Percentiles rank a stretch among this genome's conserved stretches.
Evolutionary conservation across 1,139 yeast species (phyloP).

Genomic region (Taphrina pruni): DNA sequence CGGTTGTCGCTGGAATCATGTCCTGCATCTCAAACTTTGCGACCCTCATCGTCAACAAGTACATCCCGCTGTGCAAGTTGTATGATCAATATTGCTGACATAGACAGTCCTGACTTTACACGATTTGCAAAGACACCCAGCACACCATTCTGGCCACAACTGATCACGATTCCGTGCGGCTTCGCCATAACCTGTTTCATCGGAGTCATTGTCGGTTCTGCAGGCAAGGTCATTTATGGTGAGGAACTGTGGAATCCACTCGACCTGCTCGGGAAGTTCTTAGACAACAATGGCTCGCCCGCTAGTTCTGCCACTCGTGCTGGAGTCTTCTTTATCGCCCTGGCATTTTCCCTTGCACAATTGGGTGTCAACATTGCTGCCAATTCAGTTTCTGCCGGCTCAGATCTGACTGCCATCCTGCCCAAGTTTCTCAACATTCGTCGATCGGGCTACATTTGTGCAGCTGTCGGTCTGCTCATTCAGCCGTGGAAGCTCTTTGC

Average conservation of each 20-base stretch:
- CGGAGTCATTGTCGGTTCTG: slow-evolving; percentile 52
- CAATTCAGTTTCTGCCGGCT: slow-evolving; percentile 86
- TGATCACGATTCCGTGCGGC: slow-evolving; percentile 51
- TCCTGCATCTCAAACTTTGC: slow-evolving; percentile 54
- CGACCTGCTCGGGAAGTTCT: slow-evolving; percentile 51
- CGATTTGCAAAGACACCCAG: slow-evolving; percentile 51
- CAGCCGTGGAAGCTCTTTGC: slow-evolving; percentile 85
- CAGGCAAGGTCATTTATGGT: slow-evolving; percentile 52
- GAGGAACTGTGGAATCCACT: slow-evolving; percentile 53
- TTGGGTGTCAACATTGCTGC: slow-evolving; percentile 70
- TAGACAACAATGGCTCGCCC: slow-evolving; percentile 49
- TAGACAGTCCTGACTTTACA: slow-evolving; percentile 52
- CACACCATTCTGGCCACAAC: slow-evolving; percentile 52
- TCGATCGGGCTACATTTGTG: slow-evolving; percentile 70
- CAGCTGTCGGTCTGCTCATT: slow-evolving; percentile 67
- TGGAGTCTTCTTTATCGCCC: slow-evolving; percentile 58
- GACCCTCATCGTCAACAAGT: slow-evolving; percentile 54
- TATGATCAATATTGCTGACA: not conserved
- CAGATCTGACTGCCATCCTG: slow-evolving; percentile 82
- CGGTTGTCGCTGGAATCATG: slow-evolving; percentile 51
- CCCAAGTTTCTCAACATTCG: slow-evolving; percentile 82
- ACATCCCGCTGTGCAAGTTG: not conserved
- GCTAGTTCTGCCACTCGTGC: slow-evolving; percentile 56
- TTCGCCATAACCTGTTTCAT: slow-evolving; percentile 52
- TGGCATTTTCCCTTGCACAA: slow-evolving; percentile 47